Evolutionary conservation across 2,329 filamentous ascomycete genomes (phyloP).

Genomic region (Orbilia brochopaga): DNA sequence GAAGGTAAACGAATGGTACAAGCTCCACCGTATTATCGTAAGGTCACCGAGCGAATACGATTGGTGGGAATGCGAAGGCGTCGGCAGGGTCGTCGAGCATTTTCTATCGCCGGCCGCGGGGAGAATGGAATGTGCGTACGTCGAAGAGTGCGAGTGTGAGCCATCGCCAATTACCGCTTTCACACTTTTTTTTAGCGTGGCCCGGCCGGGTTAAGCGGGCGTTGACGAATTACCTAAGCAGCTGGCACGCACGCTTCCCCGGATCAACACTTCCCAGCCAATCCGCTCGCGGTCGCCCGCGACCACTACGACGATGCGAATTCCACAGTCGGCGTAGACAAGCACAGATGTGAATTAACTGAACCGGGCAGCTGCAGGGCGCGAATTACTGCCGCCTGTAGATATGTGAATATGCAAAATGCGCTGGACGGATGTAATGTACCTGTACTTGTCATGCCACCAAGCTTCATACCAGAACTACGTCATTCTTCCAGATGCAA

Average conservation of each 20-base stretch:
- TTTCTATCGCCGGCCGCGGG: constrained; percentile 25
- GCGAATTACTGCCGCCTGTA: background rate
- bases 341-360: background rate
- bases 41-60: constrained; percentile 35
- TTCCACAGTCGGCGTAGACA: no score
- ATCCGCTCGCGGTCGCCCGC: no score
- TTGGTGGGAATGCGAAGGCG: background rate
- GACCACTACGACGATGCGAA: no score
- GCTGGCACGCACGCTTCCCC: no score
- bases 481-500: constrained; percentile 1
- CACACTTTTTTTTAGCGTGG: background rate
- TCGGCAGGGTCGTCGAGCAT: constrained; percentile 24
- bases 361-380: background rate
- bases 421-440: no score
- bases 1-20: background rate
- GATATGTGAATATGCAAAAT: no score
- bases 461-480: background rate
- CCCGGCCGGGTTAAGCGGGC: background rate
- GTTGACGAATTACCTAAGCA: background rate
- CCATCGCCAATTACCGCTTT: background rate
- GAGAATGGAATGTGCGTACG: background rate
- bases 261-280: no score
- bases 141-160: background rate
- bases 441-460: background rate
- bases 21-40: background rate